Base-by-base conservation (phyloP, 2,329 filamentous ascomycete genomes). In the Trichoderma cornu-damae region DNA sequence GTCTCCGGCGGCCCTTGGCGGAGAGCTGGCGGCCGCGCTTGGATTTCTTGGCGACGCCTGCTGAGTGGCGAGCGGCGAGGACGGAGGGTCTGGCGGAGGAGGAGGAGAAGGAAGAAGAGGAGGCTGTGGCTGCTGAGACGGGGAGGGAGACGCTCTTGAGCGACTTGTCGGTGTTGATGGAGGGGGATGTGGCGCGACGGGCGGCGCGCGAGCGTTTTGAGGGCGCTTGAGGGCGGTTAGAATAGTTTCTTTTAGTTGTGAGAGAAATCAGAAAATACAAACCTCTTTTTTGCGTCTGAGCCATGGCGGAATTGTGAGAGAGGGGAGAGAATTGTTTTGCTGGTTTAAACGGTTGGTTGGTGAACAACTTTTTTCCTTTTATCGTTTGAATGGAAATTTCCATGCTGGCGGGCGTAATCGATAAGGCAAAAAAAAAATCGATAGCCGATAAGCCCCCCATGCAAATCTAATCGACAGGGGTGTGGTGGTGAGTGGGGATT, bases 151-250 rank as follows among this genome's bases (percentile, higher is more conserved):
- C 72, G 35, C 82, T 74, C 68, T 87, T 87, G 20, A 89, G 77
- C 6, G 85, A 87, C 72, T 88, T 88, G 77, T 89, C 86, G 42
- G 82, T 81, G 72, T 88, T 75, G 71, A 89, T 85, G 65, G 84
- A 78, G 24, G 87, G 86, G 3, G 86, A 88, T 14, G 83, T 83
- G 46, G 85, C 88, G 62, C 89, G 84, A 67, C 88, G 83, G 38
- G 87, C 87, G 59, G 87, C 87, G 62, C 89, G 86, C 53, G 89
- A 92, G 75, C 86, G 87, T 58, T 84, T 72, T 4, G 87, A 89
- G 37, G 78, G 77, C 55, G 75, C 85, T 88, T 67, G 16, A 12
- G 18, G 16, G 6, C 24, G 18, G 35, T 43, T 9, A 32, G 26
- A 8, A n/a, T 22, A 24, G 18, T 11, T 5, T 42, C 43, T 43